Evolutionary conservation across 805 yeast species (phyloP), one percentile per base, ranked within the genome.

Genomic region (Teunomyces lycoperdinae): DNA sequence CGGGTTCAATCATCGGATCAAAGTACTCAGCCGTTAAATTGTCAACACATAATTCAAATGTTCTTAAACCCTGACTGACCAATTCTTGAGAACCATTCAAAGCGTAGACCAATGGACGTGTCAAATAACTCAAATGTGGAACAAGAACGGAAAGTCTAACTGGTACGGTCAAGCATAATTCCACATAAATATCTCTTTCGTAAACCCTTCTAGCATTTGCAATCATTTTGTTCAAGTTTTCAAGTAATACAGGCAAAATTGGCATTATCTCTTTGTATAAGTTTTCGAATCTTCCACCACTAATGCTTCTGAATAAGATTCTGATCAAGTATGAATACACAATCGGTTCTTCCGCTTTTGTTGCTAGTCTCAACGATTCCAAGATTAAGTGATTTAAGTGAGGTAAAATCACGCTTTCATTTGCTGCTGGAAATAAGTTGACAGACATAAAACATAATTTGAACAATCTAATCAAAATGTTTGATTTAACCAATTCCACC

Each of bases 1-100:
- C 97, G 0, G 99, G 98, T 60, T 91, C 97, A 50, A 94, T 84
- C 62, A 94, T 91, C 2, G 99, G 98, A 58, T 94, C 99, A 65
- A 94, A 90, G 64, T 91, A 94, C 54, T 91, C 96, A 0, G 98
- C 96, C 0, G 98, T 95, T 51, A 94, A 68, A 59, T 95, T 94
- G 60, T 94, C 99, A 20, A 94, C 97, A 62, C 99, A 94, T 5
- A 94, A 75, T 62, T 94, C 99, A 49, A 94, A 79, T 0, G 99
- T 95, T 53, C 99, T 75, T 53, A 94, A 71, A 41, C 99, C 99
- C 66, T 94, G 99, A 42, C 91, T 83, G 1, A 94, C 94, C 38
- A 95, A 78, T 52, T 94, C 99, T 52, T 85, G 96, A 0, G 89
- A 78, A 0, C 96, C 96, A 60, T 87, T 87, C 51, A 94, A 71